phyloP scores from a whole-genome alignment of 2,329 filamentous ascomycete species.

The Capronia epimyces region DNA sequence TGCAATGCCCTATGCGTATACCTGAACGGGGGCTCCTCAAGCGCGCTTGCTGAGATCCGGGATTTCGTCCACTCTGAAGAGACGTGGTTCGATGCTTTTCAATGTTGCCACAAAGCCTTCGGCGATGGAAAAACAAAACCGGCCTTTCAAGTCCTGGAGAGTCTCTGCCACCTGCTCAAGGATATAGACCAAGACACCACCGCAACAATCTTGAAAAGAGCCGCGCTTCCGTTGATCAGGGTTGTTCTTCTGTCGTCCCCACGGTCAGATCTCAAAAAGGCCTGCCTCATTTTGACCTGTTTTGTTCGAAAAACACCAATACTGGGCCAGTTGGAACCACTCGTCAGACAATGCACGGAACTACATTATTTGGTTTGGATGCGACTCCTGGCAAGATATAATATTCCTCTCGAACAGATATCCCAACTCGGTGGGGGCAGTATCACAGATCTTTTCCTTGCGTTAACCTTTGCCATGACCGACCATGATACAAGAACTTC shows the following conservation, averaged over 20 bases:
- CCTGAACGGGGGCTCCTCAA: slow-evolving; percentile 36
- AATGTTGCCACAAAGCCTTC: slow-evolving; percentile 38
- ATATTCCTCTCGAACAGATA: slow-evolving; percentile 10
- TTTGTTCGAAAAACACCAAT: slow-evolving; percentile 21
- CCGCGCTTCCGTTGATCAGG: slow-evolving; percentile 18
- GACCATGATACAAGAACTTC: slow-evolving; percentile 26
- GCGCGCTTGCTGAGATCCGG: slow-evolving; percentile 32
- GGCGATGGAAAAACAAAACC: slow-evolving; percentile 42
- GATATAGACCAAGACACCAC: slow-evolving; percentile 27
- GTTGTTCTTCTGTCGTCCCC: slow-evolving; percentile 22
- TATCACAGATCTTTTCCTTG: slow-evolving; percentile 18
- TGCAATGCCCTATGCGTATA: slow-evolving; percentile 44
- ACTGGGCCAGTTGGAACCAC: slow-evolving; percentile 9
- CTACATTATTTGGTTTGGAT: slow-evolving; percentile 10
- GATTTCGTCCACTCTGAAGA: slow-evolving; percentile 34
- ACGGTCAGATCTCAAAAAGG: slow-evolving; percentile 23
- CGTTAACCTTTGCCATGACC: slow-evolving; percentile 23
- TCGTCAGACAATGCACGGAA: slow-evolving; percentile 7
- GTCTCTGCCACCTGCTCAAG: slow-evolving; percentile 31
- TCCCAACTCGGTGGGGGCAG: slow-evolving; percentile 4
- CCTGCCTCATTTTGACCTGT: slow-evolving; percentile 24
- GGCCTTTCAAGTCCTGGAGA: slow-evolving; percentile 41
- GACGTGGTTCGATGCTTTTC: slow-evolving; percentile 40
- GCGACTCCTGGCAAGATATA: slow-evolving; percentile 10
- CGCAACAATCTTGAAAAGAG: slow-evolving; percentile 9